Evolutionary conservation across 176 grass and related monocot species (phyloP).

Genomic region (Carex kokanica): DNA sequence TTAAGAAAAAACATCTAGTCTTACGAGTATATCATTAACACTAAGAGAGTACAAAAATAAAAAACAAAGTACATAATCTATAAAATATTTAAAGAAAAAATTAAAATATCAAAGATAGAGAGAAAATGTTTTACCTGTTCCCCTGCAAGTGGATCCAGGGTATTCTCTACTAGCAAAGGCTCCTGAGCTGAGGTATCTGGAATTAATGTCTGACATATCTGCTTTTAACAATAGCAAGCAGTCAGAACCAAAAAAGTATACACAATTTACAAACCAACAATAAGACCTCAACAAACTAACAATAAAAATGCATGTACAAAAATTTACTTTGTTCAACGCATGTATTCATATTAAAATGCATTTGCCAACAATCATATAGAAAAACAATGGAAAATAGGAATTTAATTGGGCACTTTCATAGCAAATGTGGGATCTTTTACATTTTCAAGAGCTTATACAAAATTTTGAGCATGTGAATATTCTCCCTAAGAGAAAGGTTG

Average conservation of each 20-base stretch:
- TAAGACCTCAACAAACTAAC: neutral
- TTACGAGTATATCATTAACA: neutral
- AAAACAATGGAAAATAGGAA: neutral
- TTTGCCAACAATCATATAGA: neutral
- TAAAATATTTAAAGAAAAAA: neutral
- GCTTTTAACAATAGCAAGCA: constrained; percentile 23
- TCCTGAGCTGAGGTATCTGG: constrained; percentile 75
- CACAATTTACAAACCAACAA: constrained; percentile 12
- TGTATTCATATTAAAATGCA: neutral
- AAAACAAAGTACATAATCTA: neutral
- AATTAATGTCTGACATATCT: constrained; percentile 67
- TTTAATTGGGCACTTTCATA: neutral
- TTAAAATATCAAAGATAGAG: neutral
- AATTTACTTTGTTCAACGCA: neutral
- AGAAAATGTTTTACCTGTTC: constrained; percentile 60
- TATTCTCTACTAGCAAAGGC: constrained; percentile 75
- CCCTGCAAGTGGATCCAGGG: constrained; percentile 73
- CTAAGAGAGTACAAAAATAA: neutral
- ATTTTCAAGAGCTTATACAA: constrained; percentile 1
- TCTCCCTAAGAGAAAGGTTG: constrained; percentile 24
- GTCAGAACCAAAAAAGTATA: neutral
- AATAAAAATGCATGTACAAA: neutral
- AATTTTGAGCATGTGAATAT: constrained; percentile 26
- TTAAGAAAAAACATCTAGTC: neutral
- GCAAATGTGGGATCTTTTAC: neutral